Evolutionary conservation across 352 stramenopile species (phyloP).

Genomic region (Ophiocytium majus): DNA sequence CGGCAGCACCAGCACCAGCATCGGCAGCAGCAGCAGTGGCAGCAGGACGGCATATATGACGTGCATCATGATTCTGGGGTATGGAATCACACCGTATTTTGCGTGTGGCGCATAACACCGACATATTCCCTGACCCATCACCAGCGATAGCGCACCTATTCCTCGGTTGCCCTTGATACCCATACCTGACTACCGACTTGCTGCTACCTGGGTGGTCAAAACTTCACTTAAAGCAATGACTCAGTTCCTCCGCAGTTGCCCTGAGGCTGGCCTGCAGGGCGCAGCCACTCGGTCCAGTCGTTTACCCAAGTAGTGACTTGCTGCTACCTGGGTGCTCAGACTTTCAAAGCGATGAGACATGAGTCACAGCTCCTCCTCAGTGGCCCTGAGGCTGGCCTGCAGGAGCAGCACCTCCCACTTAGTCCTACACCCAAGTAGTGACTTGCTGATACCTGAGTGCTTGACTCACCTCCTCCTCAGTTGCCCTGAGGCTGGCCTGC

Average conservation of each 20-base stretch:
- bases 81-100: not conserved
- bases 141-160: no score
- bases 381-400: slow-evolving; percentile 30
- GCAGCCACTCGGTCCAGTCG: slow-evolving; percentile 40
- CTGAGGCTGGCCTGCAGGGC: slow-evolving; percentile 34
- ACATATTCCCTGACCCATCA: not conserved
- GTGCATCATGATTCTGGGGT: not conserved
- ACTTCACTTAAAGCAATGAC: no score
- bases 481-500: slow-evolving; percentile 30
- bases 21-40: not conserved
- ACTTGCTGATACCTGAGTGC: no score
- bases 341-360: no score
- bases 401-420: slow-evolving; percentile 48
- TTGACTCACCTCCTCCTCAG: slow-evolving; percentile 36
- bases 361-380: slow-evolving; percentile 39
- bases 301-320: slow-evolving; percentile 39
- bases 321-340: no score
- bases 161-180: no score
- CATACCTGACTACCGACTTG: no score
- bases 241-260: slow-evolving; percentile 32
- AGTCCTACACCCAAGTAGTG: no score
- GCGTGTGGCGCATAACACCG: not conserved
- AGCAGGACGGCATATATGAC: not conserved
- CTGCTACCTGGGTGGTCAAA: no score
- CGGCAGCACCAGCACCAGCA: not conserved